A percentile compares a stretch with the other conserved stretches of the same genome.
Evolutionary conservation across 148 eudicot species (phyloP).

Genomic region (Cornus suecica): DNA sequence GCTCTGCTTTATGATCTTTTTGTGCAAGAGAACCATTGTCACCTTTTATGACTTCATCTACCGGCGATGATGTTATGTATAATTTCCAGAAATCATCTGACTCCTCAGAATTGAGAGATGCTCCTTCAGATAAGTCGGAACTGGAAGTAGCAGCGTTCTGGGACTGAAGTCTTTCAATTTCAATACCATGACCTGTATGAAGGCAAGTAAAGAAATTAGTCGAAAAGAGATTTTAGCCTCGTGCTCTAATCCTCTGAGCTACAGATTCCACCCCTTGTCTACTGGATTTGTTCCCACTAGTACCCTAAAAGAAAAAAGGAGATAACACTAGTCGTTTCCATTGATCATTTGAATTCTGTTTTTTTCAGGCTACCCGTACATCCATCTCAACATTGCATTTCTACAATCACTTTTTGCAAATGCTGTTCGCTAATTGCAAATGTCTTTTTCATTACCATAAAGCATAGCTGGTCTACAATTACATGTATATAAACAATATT

Average conservation of each 20-base stretch:
- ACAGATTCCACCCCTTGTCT: no score
- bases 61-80: slow-evolving; percentile 24
- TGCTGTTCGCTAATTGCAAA: no score
- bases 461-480: no score
- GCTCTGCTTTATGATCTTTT: slow-evolving; percentile 25
- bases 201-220: not conserved
- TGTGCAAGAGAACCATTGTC: slow-evolving; percentile 24
- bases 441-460: no score
- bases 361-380: no score
- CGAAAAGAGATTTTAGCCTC: not conserved
- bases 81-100: slow-evolving; percentile 55
- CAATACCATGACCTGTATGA: slow-evolving; percentile 35
- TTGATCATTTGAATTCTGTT: no score
- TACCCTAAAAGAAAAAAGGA: no score
- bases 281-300: no score
- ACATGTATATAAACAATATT: not conserved
- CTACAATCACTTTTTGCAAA: no score
- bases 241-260: no score
- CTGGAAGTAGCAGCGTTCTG: slow-evolving; percentile 43
- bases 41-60: slow-evolving; percentile 26
- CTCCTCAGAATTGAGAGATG: slow-evolving; percentile 27
- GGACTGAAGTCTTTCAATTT: slow-evolving; percentile 30
- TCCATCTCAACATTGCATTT: no score
- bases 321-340: no score
- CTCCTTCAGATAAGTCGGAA: slow-evolving; percentile 30